Evolutionary conservation across 352 stramenopile genomes (phyloP), one percentile per base, ranked within the genome.

Genomic region (Phytophthora pluvialis): DNA sequence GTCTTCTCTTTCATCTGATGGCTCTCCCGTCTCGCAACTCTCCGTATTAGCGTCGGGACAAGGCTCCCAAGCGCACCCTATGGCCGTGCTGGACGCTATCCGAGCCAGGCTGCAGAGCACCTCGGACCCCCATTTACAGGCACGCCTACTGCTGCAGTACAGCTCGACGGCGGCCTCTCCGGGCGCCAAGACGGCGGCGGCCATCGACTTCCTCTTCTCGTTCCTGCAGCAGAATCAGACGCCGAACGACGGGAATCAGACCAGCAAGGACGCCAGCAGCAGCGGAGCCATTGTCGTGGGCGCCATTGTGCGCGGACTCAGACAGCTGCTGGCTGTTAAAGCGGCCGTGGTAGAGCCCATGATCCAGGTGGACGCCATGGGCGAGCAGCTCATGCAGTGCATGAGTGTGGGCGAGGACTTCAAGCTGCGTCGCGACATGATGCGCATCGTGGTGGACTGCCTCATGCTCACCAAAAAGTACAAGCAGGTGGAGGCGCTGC

Each of bases 171-270:
- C 84, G 1, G 67, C 79, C 28, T 79, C 77, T 6, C 78, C 79
- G 8, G 64, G 63, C 0, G 80, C 78, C 28, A 56, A 73, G 44
- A 89, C 82, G 10, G 75, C 85, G 44, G 70, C 70, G 1, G 82
- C 80, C 9, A 93, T 93, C 60, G 84, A 93, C 63, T 93, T 91
- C 55, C 64, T 93, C 47, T 93, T 93, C 61, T 83, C 84, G 29
- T 93, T 93, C 54, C 59, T 91, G 29, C 82, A 91, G 63, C 67
- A 88, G 54, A 83, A 80, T 67, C 80, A 90, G 60, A 65, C 64
- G 1, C 21, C 48, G 29, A 60, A 39, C 4, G 45, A 72, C 11
- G 48, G 56, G n/a, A 48, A 62, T 51, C 60, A 48, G 38, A 53
- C 50, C 18, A 63, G 26, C 33, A 63, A 67, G 13, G 42, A 70